Conservation (phyloP, 2,329 filamentous ascomycete species). For the Hypoxylon sp. region DNA sequence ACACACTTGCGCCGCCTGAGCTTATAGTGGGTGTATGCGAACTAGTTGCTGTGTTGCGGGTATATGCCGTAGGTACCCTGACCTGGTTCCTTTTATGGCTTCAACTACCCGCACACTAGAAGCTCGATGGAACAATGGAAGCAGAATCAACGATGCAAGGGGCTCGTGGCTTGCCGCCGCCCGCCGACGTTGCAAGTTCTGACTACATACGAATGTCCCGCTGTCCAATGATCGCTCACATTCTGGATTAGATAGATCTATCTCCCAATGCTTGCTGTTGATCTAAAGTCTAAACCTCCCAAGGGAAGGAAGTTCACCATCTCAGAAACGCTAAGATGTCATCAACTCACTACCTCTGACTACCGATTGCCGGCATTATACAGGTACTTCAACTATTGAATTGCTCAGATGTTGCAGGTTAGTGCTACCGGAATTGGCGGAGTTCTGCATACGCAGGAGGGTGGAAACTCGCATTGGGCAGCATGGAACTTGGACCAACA, state of each 20-base stretch:
- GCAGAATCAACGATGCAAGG: constrained; percentile 43
- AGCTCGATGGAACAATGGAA: constrained; percentile 45
- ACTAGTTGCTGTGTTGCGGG: constrained; percentile 23
- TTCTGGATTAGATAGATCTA: constrained; percentile 13
- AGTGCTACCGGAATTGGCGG: constrained; percentile 28
- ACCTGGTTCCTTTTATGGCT: constrained; percentile 23
- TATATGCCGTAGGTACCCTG: constrained; percentile 34
- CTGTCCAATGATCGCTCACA: constrained; percentile 13
- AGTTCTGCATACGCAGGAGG: constrained; percentile 37
- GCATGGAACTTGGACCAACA: constrained; percentile 36
- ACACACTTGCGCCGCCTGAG: neutral
- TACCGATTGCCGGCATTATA: neutral
- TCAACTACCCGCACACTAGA: constrained; percentile 44
- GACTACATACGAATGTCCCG: constrained; percentile 38
- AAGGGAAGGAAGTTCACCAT: too few species aligned
- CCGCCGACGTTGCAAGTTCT: constrained; percentile 44
- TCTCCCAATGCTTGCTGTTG: neutral
- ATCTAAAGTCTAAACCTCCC: neutral
- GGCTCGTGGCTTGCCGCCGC: constrained; percentile 44
- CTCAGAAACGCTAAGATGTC: neutral
- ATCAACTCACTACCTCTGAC: neutral
- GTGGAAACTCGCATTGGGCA: constrained; percentile 40
- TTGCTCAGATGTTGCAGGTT: constrained; percentile 14
- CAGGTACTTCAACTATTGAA: neutral
- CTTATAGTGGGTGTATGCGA: neutral